A percentile compares a stretch with the other conserved stretches of the same genome.
Conservation (phyloP, 768 basidiomycete species). For the Mrakia blollopis region DNA sequence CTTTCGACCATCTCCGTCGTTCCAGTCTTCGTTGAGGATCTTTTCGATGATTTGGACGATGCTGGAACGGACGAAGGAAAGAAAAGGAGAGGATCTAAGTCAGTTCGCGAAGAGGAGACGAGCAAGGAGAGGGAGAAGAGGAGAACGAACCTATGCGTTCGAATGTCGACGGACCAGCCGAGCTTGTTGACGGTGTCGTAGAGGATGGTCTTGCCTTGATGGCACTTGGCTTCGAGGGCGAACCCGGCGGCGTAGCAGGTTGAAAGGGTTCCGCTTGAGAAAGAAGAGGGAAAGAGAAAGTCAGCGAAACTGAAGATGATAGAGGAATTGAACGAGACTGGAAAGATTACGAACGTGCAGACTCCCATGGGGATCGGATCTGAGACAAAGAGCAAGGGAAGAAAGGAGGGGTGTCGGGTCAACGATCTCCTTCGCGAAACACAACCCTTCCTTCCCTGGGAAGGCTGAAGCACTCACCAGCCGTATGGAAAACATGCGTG, state of each 20-base stretch:
- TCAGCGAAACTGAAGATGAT: background rate
- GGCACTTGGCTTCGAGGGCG: constrained; percentile 63
- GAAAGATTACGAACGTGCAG: constrained; percentile 37
- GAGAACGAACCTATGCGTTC: constrained; percentile 54
- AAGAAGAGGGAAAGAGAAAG: constrained; percentile 48
- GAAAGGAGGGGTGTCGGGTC: background rate
- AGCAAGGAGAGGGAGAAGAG: too few species aligned
- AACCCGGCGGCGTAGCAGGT: constrained; percentile 78
- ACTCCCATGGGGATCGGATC: constrained; percentile 77
- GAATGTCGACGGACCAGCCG: constrained; percentile 70
- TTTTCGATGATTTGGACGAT: constrained; percentile 69
- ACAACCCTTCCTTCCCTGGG: background rate
- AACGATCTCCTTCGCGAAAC: background rate
- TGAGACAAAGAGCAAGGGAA: background rate
- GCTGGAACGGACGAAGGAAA: background rate
- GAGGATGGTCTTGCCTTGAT: constrained; percentile 71
- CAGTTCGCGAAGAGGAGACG: background rate
- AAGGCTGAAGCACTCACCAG: constrained; percentile 37
- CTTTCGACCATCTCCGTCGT: constrained; percentile 43
- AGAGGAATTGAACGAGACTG: background rate
- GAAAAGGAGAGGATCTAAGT: background rate
- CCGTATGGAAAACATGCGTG: constrained; percentile 86
- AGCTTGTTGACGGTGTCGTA: constrained; percentile 82
- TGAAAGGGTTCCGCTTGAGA: constrained; percentile 68
- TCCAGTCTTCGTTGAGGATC: constrained; percentile 66